A percentile compares a stretch with the other conserved stretches of the same genome.
Conservation (phyloP, 768 basidiomycete genomes). For the Rhizopogon rudus region DNA sequence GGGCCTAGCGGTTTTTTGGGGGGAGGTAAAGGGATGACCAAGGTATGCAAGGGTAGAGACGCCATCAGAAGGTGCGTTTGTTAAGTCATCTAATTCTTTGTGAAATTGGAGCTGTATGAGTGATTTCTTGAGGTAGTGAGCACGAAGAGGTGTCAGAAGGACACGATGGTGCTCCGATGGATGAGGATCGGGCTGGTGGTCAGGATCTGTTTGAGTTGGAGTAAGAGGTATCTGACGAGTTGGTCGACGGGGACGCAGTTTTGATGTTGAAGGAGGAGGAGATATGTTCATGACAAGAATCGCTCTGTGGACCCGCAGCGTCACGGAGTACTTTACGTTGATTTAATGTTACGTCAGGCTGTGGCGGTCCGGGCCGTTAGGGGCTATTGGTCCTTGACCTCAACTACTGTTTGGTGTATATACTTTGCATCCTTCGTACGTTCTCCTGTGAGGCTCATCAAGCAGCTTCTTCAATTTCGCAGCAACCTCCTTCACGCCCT, state of each 20-base stretch:
- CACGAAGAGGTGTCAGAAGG: conserved; percentile 76
- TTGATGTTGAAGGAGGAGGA: background rate
- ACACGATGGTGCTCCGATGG: conserved; percentile 10
- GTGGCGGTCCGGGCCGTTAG: background rate
- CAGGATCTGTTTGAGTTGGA: background rate
- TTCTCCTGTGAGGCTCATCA: conserved; percentile 27
- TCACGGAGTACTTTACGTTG: background rate
- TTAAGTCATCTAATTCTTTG: conserved; percentile 70
- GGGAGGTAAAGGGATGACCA: conserved; percentile 80
- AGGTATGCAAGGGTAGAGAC: conserved; percentile 78
- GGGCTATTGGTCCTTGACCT: conserved; percentile 6
- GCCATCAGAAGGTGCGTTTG: conserved; percentile 36
- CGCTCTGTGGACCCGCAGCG: background rate
- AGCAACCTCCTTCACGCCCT: conserved; percentile 58
- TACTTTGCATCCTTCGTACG: conserved; percentile 27
- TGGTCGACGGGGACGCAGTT: conserved; percentile 6
- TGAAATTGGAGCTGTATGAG: conserved; percentile 83
- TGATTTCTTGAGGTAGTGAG: conserved; percentile 98
- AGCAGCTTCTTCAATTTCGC: conserved; percentile 51
- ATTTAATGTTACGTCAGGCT: conserved; percentile 2
- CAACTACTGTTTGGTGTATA: conserved; percentile 22
- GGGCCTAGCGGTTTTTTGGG: conserved; percentile 49
- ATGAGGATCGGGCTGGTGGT: background rate
- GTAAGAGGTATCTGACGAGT: conserved; percentile 6
- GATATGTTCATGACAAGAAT: background rate